phyloP scores from a whole-genome alignment of 2,329 filamentous ascomycete species.

The Beauveria australis region DNA sequence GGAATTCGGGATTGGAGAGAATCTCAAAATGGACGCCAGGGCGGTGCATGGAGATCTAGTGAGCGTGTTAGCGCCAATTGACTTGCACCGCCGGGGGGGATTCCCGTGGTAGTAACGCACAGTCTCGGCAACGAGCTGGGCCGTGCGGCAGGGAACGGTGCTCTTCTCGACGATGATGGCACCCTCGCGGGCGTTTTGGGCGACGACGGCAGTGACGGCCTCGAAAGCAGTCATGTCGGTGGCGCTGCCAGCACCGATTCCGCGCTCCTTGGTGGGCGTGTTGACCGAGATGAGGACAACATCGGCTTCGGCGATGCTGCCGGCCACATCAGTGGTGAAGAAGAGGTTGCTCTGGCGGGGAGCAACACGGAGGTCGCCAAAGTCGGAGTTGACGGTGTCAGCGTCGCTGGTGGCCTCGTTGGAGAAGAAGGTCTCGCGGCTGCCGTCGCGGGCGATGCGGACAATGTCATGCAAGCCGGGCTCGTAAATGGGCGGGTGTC shows the following conservation, averaged over 20 bases:
- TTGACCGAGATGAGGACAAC: conserved; percentile 71
- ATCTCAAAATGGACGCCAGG: conserved; percentile 64
- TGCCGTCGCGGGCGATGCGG: conserved; percentile 52
- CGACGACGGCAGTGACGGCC: conserved; percentile 59
- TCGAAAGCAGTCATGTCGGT: conserved; percentile 68
- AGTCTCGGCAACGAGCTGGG: conserved; percentile 59
- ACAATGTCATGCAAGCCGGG: conserved; percentile 63
- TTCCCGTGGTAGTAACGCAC: conserved; percentile 32
- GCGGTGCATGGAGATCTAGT: conserved; percentile 47
- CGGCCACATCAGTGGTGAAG: conserved; percentile 62
- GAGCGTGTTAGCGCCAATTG: no score
- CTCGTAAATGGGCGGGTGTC: conserved; percentile 68
- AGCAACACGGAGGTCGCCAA: conserved; percentile 26
- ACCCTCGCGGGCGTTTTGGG: conserved; percentile 54
- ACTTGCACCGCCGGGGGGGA: no score
- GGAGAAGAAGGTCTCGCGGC: conserved; percentile 33
- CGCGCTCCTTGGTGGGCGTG: conserved; percentile 67
- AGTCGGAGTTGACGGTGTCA: conserved; percentile 22
- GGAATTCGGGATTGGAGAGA: conserved; percentile 73
- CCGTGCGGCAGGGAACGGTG: conserved; percentile 69
- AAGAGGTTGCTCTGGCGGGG: conserved; percentile 56
- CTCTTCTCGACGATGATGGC: conserved; percentile 76
- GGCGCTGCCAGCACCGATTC: conserved; percentile 60
- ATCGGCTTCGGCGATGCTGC: conserved; percentile 58
- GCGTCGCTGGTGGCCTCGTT: conserved; percentile 27